phyloP scores from a whole-genome alignment of 192 early-diverging fungal species.

The Coemansia sp. region DNA sequence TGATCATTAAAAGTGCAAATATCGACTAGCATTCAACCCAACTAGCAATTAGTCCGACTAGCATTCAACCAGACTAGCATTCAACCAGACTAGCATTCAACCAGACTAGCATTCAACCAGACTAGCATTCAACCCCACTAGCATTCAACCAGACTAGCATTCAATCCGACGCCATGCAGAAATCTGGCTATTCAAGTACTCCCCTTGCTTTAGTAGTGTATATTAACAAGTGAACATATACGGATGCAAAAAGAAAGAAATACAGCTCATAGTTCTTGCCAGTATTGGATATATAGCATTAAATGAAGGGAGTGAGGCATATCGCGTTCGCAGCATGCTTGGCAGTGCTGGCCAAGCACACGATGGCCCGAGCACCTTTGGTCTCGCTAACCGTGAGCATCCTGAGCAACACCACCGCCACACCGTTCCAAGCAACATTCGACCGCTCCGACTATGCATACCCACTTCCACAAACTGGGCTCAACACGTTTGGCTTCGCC shows the following conservation, averaged over 20 bases:
- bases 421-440: constrained; percentile 34
- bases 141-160: not conserved
- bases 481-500: constrained; percentile 31
- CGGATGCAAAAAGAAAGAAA: too few species aligned
- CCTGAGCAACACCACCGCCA: constrained; percentile 17
- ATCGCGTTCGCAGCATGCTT: not conserved
- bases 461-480: constrained; percentile 36
- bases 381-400: constrained; percentile 44
- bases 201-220: too few species aligned
- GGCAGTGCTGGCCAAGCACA: not conserved
- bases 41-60: too few species aligned
- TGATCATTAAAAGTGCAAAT: not conserved
- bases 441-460: constrained; percentile 50
- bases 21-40: not conserved
- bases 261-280: too few species aligned
- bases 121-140: not conserved
- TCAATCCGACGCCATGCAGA: too few species aligned
- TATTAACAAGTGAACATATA: too few species aligned
- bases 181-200: too few species aligned
- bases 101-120: not conserved
- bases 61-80: too few species aligned
- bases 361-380: constrained; percentile 21
- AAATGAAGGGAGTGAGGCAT: not conserved
- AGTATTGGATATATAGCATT: not conserved
- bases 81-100: too few species aligned